Conservation (phyloP, 257 asterid genomes). For the Capsicum baccatum region DNA sequence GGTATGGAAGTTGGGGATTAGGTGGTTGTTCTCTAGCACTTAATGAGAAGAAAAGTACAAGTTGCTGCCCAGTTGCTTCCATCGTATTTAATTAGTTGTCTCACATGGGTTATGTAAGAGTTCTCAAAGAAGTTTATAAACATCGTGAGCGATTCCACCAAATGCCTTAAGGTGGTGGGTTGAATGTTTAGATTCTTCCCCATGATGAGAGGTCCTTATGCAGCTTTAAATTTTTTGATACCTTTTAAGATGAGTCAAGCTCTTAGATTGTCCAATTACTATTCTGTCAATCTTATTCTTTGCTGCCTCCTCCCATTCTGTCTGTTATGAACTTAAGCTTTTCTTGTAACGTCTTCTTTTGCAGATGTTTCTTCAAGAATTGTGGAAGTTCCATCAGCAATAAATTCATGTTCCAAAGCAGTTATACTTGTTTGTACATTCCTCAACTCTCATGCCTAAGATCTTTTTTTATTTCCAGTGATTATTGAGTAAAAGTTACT, state of each 20-base stretch:
- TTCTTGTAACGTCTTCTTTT: constrained; percentile 27
- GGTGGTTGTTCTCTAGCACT: constrained; percentile 4
- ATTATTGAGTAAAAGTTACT: constrained; percentile 5
- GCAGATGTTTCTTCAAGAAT: constrained; percentile 65
- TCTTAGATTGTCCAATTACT: constrained; percentile 5
- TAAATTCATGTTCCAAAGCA: constrained; percentile 71
- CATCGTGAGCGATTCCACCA: neutral
- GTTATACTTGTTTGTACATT: constrained; percentile 98
- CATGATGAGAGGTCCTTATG: constrained; percentile 5
- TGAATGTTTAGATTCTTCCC: neutral
- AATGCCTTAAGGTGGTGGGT: neutral
- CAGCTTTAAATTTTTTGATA: constrained; percentile 15
- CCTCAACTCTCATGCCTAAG: constrained; percentile 49
- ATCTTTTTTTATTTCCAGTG: constrained; percentile 3
- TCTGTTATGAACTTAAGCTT: neutral
- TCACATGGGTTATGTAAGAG: neutral
- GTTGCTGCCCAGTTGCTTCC: neutral
- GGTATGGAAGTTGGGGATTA: constrained; percentile 23
- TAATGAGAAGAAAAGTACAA: constrained; percentile 8
- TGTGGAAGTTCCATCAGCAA: constrained; percentile 58
- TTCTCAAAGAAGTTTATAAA: neutral
- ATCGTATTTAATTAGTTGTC: neutral
- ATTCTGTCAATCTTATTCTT: constrained; percentile 21
- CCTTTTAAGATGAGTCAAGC: constrained; percentile 21
- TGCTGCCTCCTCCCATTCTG: constrained; percentile 27